Conservation (phyloP, 257 asterid species). For the Solanum dulcamara region DNA sequence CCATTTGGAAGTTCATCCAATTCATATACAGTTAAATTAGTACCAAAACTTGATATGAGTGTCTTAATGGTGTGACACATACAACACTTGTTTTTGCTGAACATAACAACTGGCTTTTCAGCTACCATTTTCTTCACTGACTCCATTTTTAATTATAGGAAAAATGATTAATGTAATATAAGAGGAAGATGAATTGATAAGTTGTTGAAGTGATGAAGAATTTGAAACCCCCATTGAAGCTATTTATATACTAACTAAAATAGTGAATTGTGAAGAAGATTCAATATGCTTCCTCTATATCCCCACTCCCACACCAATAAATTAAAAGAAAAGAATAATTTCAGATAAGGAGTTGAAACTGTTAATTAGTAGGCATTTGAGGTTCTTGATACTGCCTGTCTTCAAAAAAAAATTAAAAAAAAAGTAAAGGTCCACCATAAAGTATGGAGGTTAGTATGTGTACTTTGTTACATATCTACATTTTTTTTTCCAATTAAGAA, state of each 20-base stretch:
- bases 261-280: neutral
- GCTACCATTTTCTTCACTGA: conserved; percentile 34
- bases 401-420: neutral
- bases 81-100: conserved; percentile 64
- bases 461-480: neutral
- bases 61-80: conserved; percentile 57
- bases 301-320: neutral
- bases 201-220: neutral
- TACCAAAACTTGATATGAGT: conserved; percentile 58
- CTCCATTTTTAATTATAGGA: conserved; percentile 22
- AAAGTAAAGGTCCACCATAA: neutral
- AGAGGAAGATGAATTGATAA: neutral
- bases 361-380: neutral
- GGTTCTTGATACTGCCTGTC: neutral
- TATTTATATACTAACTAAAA: neutral
- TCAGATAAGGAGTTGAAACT: neutral
- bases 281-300: neutral
- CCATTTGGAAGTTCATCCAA: conserved; percentile 60
- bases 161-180: neutral
- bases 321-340: neutral
- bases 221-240: neutral
- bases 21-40: conserved; percentile 45
- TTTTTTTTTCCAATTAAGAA: neutral
- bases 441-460: neutral
- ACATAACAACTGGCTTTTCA: conserved; percentile 63